Conservation (phyloP, 2,329 filamentous ascomycete genomes). For the Metarhizium robertsii region DNA sequence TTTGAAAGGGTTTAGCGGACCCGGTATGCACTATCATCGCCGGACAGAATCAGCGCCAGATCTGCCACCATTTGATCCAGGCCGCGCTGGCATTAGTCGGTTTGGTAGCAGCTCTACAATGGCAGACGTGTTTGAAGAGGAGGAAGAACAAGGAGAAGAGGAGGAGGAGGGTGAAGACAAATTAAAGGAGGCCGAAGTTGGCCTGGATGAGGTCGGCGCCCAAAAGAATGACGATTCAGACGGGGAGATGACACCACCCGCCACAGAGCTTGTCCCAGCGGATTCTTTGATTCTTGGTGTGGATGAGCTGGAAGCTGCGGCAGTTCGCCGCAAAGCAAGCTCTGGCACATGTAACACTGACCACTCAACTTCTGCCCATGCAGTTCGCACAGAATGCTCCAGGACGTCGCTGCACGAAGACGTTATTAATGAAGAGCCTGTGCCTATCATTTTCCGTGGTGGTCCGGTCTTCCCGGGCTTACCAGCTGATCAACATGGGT, state of each 20-base stretch:
- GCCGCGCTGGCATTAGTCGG: conserved; percentile 47
- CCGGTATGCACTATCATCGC: conserved; percentile 66
- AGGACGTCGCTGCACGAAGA: conserved; percentile 42
- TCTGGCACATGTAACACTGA: conserved; percentile 35
- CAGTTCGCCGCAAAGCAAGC: conserved; percentile 29
- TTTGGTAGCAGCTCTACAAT: conserved; percentile 63
- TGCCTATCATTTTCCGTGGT: conserved; percentile 28
- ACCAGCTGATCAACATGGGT: conserved; percentile 26
- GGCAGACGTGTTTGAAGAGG: conserved; percentile 82
- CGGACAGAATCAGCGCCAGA: conserved; percentile 75
- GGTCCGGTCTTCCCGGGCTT: conserved; percentile 24
- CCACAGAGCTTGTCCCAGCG: conserved; percentile 4
- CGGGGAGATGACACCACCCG: conserved; percentile 26
- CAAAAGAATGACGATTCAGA: conserved; percentile 33
- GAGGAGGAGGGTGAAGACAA: conserved; percentile 29
- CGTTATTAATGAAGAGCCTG: conserved; percentile 38
- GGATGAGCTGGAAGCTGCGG: conserved; percentile 9
- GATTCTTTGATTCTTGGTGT: neutral
- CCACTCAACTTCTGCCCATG: conserved; percentile 12
- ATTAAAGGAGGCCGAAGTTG: neutral
- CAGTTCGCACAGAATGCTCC: conserved; percentile 38
- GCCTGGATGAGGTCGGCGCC: neutral
- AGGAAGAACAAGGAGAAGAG: conserved; percentile 50
- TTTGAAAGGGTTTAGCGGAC: conserved; percentile 58
- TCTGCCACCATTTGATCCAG: conserved; percentile 62